phyloP scores from a whole-genome alignment of 805 yeast species.

The Yarrowia deformans region DNA sequence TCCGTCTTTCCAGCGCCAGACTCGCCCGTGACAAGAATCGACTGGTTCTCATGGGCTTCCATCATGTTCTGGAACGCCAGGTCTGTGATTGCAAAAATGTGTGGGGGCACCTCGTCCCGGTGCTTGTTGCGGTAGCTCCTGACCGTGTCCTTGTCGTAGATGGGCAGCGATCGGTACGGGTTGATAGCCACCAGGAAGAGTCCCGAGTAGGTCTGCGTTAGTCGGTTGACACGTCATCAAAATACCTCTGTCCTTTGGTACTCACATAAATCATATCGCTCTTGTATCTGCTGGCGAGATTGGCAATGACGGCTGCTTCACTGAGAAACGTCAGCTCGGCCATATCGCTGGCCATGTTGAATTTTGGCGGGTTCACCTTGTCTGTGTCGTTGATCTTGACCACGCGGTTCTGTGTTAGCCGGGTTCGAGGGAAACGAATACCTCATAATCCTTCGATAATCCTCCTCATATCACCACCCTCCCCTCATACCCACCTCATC shows the following conservation, averaged over 20 bases:
- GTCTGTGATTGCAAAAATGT: constrained; percentile 89
- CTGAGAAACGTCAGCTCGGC: constrained; percentile 93
- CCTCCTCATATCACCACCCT: not conserved
- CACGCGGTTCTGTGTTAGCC: constrained; percentile 48
- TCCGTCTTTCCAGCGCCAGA: constrained; percentile 99
- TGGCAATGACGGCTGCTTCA: constrained; percentile 94
- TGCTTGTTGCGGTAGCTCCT: constrained; percentile 60
- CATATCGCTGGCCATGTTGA: constrained; percentile 92
- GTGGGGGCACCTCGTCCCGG: constrained; percentile 69
- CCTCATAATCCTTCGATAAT: too few relatives aligned
- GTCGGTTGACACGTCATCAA: not conserved
- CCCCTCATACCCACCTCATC: constrained; percentile 48
- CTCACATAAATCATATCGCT: constrained; percentile 66
- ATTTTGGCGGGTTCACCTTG: constrained; percentile 85
- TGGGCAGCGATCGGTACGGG: constrained; percentile 79
- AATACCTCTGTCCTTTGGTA: not conserved
- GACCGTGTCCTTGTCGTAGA: constrained; percentile 69
- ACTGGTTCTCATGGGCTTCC: constrained; percentile 75
- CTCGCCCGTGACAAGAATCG: constrained; percentile 97
- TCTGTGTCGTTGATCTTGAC: constrained; percentile 58
- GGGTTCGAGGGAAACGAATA: too few relatives aligned
- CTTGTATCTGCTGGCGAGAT: constrained; percentile 75
- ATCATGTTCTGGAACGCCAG: constrained; percentile 80
- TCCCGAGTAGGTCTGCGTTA: constrained; percentile 88
- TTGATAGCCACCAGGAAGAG: constrained; percentile 93